A percentile compares a stretch with the other conserved stretches of the same genome.
phyloP scores from a whole-genome alignment of 179 eudicot species.

The Sideroxylon spinosum region DNA sequence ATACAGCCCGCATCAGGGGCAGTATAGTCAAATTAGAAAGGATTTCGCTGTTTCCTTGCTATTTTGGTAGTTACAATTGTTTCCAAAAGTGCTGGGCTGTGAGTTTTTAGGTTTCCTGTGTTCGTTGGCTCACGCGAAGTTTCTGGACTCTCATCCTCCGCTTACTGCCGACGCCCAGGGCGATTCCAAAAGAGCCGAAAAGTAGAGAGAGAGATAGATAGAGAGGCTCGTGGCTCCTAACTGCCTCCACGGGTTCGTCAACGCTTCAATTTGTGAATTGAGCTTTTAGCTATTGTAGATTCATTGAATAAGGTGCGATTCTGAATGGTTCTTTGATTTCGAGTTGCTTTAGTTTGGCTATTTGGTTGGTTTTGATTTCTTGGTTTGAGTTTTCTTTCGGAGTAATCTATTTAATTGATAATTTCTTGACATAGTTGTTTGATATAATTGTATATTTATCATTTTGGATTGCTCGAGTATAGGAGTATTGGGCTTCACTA shows the following conservation, averaged over 20 bases:
- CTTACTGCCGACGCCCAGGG: background rate
- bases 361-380: background rate
- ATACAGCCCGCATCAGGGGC: too few relatives aligned
- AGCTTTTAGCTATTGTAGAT: background rate
- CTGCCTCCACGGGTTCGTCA: background rate
- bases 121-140: background rate
- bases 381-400: background rate
- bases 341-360: background rate
- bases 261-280: background rate
- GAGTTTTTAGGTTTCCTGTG: background rate
- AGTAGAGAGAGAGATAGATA: background rate
- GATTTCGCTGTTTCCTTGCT: too few relatives aligned
- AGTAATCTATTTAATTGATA: background rate
- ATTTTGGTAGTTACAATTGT: too few relatives aligned
- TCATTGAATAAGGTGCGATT: background rate
- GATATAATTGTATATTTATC: too few relatives aligned
- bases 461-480: background rate
- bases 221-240: slow-evolving; percentile 10
- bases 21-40: too few relatives aligned
- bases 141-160: background rate
- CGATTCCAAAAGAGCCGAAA: background rate
- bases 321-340: background rate
- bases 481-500: background rate
- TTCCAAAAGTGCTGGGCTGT: background rate
- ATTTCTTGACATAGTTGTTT: too few relatives aligned